Base-by-base conservation (phyloP, 2,329 filamentous ascomycete genomes). In the Aspergillus vadensis region DNA sequence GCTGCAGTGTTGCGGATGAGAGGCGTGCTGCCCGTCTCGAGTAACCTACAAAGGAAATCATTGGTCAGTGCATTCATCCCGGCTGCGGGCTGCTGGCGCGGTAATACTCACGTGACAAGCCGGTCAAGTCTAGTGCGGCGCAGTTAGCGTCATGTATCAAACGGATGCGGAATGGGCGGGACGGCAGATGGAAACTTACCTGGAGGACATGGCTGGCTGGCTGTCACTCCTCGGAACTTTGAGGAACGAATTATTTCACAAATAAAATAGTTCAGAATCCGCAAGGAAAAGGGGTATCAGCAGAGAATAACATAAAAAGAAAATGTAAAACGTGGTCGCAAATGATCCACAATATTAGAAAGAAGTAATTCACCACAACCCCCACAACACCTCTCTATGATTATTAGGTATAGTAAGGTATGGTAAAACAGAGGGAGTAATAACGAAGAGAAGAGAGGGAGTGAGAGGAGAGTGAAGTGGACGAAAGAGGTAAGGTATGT, bases 1-100 rank as follows among this genome's bases (percentile, higher is more conserved):
- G 96, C 95, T 64, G 95, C 96, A 64, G 95, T 99, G 74, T 97
- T 96, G 68, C 96, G 89, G 74, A 99, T 98, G 67, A 99, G 84
- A 74, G 90, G 89, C 62, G 95, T 99, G 80, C 94, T 98, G 70
- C 95, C 95, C 60, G 95, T 98, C 84, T 99, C 95, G 70, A 99
- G 88, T 75, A 99, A 87, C 66, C 93, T 97, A 76, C 55, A 59
- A 47, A 39, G 53, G 5, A 48, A 36, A 54, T 64, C 59, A 67
- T 69, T 65, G 60, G 68, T 74, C 57, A 72, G 72, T 69, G 43
- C 32, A 14, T 36, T 36, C 32, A 23, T 21, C 10, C 41, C 41
- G 21, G 41, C 27, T 30, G 41, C 41, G 41, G 41, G 19, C 19
- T 21, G 41, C 41, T 21, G 41, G 41, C 41, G 21, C 10, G 41